Conservation (phyloP, 371 early-diverging fungal genomes). For the Mucor racemosus region DNA sequence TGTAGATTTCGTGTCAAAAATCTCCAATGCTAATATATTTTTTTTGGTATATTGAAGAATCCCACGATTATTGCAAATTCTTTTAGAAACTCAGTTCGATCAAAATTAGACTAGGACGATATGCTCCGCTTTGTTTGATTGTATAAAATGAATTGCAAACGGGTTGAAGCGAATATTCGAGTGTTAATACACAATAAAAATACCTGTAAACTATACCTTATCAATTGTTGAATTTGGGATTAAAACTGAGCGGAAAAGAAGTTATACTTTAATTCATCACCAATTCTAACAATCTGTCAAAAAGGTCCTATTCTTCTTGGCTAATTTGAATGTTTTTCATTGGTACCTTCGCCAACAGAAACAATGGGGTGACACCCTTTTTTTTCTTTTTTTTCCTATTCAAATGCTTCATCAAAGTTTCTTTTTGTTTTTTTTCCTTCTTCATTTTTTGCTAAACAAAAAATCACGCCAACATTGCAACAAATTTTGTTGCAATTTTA, state of each 20-base stretch:
- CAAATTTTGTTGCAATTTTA: constrained; percentile 2
- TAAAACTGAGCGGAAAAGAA: too few species aligned
- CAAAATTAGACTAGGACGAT: not conserved
- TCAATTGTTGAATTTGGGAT: too few species aligned
- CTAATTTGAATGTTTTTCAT: not conserved
- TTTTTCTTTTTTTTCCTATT: not conserved
- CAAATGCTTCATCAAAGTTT: not conserved
- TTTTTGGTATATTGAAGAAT: not conserved
- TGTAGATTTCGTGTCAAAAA: too few species aligned
- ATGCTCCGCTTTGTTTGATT: not conserved
- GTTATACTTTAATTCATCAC: too few species aligned
- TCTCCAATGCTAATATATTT: too few species aligned
- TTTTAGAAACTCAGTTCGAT: not conserved
- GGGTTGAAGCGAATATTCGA: not conserved
- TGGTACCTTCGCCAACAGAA: not conserved
- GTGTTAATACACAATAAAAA: too few species aligned
- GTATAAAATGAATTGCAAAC: not conserved
- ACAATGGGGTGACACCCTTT: constrained; percentile 3
- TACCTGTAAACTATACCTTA: too few species aligned
- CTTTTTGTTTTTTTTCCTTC: not conserved
- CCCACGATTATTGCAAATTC: not conserved
- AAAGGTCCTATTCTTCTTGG: not conserved
- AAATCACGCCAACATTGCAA: not conserved
- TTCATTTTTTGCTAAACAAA: not conserved
- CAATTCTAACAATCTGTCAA: not conserved